A percentile compares a stretch with the other conserved stretches of the same genome.
Evolutionary conservation across 352 stramenopile genomes (phyloP).

Genomic region (Aphanomyces euteiches): DNA sequence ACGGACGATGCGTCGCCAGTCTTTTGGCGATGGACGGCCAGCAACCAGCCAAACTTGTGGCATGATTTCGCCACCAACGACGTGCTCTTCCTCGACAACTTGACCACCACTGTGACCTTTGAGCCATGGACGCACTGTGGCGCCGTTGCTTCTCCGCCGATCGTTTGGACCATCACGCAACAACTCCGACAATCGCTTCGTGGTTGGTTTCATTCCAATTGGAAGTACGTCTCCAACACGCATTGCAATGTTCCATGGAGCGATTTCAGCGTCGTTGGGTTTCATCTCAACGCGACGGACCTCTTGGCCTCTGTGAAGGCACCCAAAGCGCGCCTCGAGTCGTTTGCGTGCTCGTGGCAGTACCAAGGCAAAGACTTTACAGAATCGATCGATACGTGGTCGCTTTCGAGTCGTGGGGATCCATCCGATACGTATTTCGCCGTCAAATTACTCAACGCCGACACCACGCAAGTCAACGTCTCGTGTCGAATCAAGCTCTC

Average conservation of each 20-base stretch:
- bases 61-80: background rate
- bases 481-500: background rate
- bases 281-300: background rate
- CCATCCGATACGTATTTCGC: background rate
- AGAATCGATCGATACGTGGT: background rate
- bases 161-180: background rate
- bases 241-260: background rate
- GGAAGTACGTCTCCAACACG: background rate
- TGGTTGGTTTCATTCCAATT: background rate
- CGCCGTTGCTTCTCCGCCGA: background rate
- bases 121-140: conserved; percentile 2
- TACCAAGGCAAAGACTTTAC: background rate
- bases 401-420: too few relatives aligned
- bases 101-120: background rate
- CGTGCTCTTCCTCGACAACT: background rate
- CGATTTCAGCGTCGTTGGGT: background rate
- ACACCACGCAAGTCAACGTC: background rate
- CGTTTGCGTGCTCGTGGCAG: background rate
- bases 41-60: background rate
- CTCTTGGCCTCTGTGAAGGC: background rate
- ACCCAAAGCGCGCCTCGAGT: background rate
- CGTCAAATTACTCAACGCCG: background rate
- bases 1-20: background rate
- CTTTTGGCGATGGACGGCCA: background rate
- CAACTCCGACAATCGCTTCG: background rate